phyloP scores from a whole-genome alignment of 306 rosid genomes.

The Corylus avellana region DNA sequence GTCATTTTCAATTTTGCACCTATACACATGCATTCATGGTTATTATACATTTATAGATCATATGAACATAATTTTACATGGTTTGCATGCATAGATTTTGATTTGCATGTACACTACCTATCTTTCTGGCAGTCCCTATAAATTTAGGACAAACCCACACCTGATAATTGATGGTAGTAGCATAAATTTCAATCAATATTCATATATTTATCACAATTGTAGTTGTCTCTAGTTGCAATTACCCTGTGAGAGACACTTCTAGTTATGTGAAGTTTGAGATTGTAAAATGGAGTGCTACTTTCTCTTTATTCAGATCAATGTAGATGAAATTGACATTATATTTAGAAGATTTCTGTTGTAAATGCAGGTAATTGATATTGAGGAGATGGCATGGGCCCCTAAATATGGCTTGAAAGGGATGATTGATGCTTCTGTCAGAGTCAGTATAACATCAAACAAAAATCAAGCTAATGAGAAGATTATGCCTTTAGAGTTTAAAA shows the following conservation, averaged over 20 bases:
- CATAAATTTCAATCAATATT: slow-evolving; percentile 13
- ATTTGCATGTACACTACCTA: neutral
- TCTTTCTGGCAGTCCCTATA: neutral
- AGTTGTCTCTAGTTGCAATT: neutral
- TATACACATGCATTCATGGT: slow-evolving; percentile 3
- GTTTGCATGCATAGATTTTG: neutral
- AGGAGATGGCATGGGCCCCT: slow-evolving; percentile 99
- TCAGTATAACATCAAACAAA: slow-evolving; percentile 46
- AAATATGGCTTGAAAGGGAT: slow-evolving; percentile 93
- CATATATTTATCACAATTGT: slow-evolving; percentile 5
- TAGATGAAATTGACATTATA: slow-evolving; percentile 9
- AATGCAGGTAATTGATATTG: slow-evolving; percentile 84
- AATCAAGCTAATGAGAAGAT: slow-evolving; percentile 49
- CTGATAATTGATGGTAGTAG: slow-evolving; percentile 3
- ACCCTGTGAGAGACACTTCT: neutral
- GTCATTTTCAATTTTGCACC: slow-evolving; percentile 8
- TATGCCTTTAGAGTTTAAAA: slow-evolving; percentile 92
- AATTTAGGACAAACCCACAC: neutral
- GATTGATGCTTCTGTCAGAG: slow-evolving; percentile 93
- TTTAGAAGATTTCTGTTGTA: slow-evolving; percentile 21
- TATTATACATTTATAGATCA: slow-evolving; percentile 5
- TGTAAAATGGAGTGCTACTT: neutral
- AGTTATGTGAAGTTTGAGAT: neutral
- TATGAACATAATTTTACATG: neutral
- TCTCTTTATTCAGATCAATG: neutral